A percentile compares a stretch with the other conserved stretches of the same genome.
These are phyloP conservation scores for Limnanthes douglasii DNA, from an alignment of 345 rosid genomes.

Conservation along the genomic window DNA sequence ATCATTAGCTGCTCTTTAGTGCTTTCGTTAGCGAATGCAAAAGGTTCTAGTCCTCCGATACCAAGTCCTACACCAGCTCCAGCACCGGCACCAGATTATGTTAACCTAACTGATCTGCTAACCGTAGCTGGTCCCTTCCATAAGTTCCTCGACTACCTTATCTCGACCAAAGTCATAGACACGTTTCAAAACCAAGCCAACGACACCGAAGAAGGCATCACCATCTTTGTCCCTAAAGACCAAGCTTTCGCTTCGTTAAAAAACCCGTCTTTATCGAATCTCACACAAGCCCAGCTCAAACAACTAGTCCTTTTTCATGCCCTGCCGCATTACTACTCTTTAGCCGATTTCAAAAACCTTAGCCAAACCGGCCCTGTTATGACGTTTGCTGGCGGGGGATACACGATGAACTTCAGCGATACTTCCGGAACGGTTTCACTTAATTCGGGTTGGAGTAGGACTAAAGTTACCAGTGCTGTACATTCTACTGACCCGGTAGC, in stretches of 20 bases:
- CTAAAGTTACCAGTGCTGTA: slow-evolving; percentile 69
- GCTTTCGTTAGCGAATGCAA: slow-evolving; percentile 28
- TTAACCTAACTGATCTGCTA: slow-evolving; percentile 65
- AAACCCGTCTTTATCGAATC: slow-evolving; percentile 51
- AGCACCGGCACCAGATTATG: slow-evolving; percentile 48
- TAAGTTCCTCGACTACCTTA: slow-evolving; percentile 55
- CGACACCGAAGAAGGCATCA: slow-evolving; percentile 72
- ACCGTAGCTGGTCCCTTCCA: slow-evolving; percentile 75
- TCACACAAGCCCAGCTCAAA: slow-evolving; percentile 59
- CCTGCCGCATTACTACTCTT: slow-evolving; percentile 52
- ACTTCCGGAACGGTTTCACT: slow-evolving; percentile 44
- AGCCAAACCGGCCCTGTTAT: slow-evolving; percentile 38
- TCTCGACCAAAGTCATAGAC: slow-evolving; percentile 60
- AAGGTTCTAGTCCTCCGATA: slow-evolving; percentile 43
- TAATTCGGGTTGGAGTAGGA: slow-evolving; percentile 65
- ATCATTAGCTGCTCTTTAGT: slow-evolving; percentile 13
- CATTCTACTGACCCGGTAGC: slow-evolving; percentile 73
- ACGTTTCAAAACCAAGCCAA: slow-evolving; percentile 89
- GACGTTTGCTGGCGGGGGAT: slow-evolving; percentile 62
- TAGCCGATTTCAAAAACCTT: slow-evolving; percentile 74
- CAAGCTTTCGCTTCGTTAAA: slow-evolving; percentile 59
- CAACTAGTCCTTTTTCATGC: slow-evolving; percentile 74
- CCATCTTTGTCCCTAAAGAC: slow-evolving; percentile 82
- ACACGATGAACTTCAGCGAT: slow-evolving; percentile 54
- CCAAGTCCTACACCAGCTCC: slow-evolving; percentile 68